Conservation (phyloP, 1,139 yeast genomes). For the Casaregolazyma suthepensis region DNA sequence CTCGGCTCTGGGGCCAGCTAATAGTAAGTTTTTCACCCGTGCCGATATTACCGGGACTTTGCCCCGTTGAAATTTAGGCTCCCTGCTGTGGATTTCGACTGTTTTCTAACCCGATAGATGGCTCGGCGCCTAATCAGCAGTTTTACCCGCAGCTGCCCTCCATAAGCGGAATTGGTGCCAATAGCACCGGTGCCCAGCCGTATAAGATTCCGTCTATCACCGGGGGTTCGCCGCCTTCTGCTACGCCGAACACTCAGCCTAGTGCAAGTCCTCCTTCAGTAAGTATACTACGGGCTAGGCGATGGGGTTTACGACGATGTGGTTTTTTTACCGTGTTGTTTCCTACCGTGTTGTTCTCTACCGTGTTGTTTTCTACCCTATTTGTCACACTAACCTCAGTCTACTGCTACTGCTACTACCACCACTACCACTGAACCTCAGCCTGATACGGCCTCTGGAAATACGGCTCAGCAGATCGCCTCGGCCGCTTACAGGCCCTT, state of each 20-base stretch:
- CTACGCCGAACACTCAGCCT: constrained; percentile 16
- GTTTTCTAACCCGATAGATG: background rate
- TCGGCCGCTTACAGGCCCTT: constrained; percentile 66
- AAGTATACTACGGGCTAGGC: background rate
- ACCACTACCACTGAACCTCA: background rate
- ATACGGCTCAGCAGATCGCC: constrained; percentile 25
- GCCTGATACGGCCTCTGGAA: background rate
- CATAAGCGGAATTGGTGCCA: constrained; percentile 8
- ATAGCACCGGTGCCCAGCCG: constrained; percentile 7
- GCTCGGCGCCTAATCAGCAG: constrained; percentile 1
- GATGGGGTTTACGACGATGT: no score
- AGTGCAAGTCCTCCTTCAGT: constrained; percentile 1
- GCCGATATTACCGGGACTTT: background rate
- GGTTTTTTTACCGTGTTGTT: no score
- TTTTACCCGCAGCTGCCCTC: constrained; percentile 11
- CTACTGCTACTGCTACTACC: background rate
- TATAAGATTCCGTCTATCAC: constrained; percentile 12
- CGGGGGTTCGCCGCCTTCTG: constrained; percentile 23
- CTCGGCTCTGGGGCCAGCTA: constrained; percentile 10
- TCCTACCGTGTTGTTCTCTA: no score
- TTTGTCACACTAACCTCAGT: background rate
- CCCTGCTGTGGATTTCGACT: background rate
- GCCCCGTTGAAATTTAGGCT: background rate
- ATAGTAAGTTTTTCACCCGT: background rate
- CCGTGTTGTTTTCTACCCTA: no score